Base-by-base conservation (phyloP, 352 stramenopile species). In the Globisporangium middletonii region DNA sequence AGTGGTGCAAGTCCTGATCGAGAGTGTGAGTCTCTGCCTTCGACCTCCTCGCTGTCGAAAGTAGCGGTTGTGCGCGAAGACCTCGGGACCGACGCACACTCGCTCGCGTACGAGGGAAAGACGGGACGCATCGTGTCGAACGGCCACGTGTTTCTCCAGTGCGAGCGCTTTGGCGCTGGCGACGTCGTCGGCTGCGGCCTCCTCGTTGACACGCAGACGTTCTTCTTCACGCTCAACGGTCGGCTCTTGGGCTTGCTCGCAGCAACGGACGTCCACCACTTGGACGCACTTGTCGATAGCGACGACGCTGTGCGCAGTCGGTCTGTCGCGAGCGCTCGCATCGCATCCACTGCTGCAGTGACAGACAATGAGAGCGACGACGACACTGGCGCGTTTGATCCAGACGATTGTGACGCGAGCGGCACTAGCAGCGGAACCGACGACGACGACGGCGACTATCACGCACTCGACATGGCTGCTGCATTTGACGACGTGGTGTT, bases 191-290 rank as follows among this genome's bases (percentile, higher is more conserved):
- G 79, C 7, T 84, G 74, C 52, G 79, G 79, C 2, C 51, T 89
- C 15, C 59, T 89, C 44, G 50, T 80, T 9, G 79, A 87, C 52
- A 75, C 72, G 1, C 72, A 77, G 41, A 89, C 74, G 33, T 86
- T 89, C 55, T 89, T 89, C 60, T 89, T 86, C 55, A 89, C 79
- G 53, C 64, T 82, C 19, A 89, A 89, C 62, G 76, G 76, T 7
- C 62, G 66, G 26, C 54, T 88, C 1, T 63, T 78, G 50, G 76
- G 73, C 3, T 71, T 80, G 50, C 16, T 86, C 11, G 53, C 71
- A 12, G 73, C 73, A 52, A 64, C 56, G 46, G 76, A 86, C 57
- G 73, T 86, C 49, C 67, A 76, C 26, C 64, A 86, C 44, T 57
- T 86, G 13, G 75, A 83, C 49, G 50, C 65, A 54, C 74, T 79